Percentiles rank a stretch among this genome's conserved stretches.
phyloP scores from a whole-genome alignment of 2,329 filamentous ascomycete species.

The Daldinia eschscholtzii region DNA sequence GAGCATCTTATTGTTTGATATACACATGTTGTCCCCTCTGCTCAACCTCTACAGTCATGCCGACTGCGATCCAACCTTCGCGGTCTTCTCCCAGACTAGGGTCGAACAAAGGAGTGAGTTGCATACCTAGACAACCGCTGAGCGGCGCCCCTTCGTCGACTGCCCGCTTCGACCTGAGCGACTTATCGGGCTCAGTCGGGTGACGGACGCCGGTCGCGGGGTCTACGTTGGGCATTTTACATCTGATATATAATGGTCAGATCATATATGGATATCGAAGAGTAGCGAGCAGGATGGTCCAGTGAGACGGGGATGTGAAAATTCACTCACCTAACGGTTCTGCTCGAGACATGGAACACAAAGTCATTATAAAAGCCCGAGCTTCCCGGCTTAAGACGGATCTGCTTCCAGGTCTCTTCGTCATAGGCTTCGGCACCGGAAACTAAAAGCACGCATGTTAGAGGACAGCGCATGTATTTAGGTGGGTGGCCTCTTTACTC shows the following conservation, averaged over 20 bases:
- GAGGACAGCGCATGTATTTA: neutral
- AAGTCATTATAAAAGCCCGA: slow-evolving; percentile 61
- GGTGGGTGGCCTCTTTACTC: slow-evolving; percentile 45
- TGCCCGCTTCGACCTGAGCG: slow-evolving; percentile 68
- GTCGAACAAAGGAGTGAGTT: slow-evolving; percentile 69
- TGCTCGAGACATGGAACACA: slow-evolving; percentile 69
- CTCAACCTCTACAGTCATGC: slow-evolving; percentile 67
- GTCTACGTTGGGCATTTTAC: slow-evolving; percentile 79
- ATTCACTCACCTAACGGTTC: slow-evolving; percentile 70
- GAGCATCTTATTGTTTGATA: slow-evolving; percentile 51
- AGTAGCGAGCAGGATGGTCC: neutral
- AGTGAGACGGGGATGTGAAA: neutral
- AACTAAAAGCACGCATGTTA: slow-evolving; percentile 56
- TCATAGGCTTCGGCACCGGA: slow-evolving; percentile 73
- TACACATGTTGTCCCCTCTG: slow-evolving; percentile 62
- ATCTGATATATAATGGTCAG: slow-evolving; percentile 55
- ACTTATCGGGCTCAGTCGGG: slow-evolving; percentile 67
- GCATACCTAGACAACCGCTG: slow-evolving; percentile 73
- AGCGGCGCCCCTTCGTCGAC: slow-evolving; percentile 71
- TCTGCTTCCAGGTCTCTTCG: slow-evolving; percentile 77
- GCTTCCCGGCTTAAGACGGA: slow-evolving; percentile 64
- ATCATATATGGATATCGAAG: neutral
- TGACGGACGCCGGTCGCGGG: slow-evolving; percentile 70
- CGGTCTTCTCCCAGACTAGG: slow-evolving; percentile 47
- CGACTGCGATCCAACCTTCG: slow-evolving; percentile 64